Base-by-base conservation (phyloP, 495 filamentous ascomycete genomes). In the Terfezia boudieri region DNA sequence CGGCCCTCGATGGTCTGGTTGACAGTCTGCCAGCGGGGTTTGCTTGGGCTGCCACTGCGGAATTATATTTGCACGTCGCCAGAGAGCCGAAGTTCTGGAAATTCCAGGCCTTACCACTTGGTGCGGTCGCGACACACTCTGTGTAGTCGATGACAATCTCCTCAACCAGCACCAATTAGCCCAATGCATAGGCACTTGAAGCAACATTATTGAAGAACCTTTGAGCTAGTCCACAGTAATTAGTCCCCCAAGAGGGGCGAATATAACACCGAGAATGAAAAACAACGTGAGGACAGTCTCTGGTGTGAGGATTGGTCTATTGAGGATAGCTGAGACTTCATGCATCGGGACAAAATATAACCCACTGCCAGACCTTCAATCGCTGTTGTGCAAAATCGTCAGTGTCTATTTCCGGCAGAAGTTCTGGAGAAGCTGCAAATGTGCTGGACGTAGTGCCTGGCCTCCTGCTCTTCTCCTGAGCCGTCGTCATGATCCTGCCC, bases 351-450 rank as follows among this genome's bases (percentile, higher is more conserved):
- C n/a, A 16, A 22, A 22, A 51, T 11, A 50, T 20, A 41, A 70
- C 81, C 71, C 70, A 87, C 80, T 94, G 86, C 87, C 87, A 94
- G 67, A 87, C 87, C 69, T 93, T 92, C 61, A 94, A 64, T 62
- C 87, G 77, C 62, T 94, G 87, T 64, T 93, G 87, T 56, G 86
- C 76, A 64, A 93, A 26, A 26, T 26, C 26, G 5, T 26, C 26
- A 26, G 26, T 26, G 5, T 26, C 5, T 26, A 26, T 26, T 5
- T 26, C 26, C 26, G 5, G 5, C 26, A 5, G 26, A 26, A 26
- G 5, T 26, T 26, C 5, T 5, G 5, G 26, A 26, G 26, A 26
- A 26, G 26, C 26, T 26, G 2, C 5, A 2, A 4, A 7, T 22
- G 46, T 26, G 50, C 58, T 49, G 55, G 58, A 65, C 82, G 68